phyloP scores from a whole-genome alignment of 148 eudicot species.

The Mesembryanthemum crystallinum region DNA sequence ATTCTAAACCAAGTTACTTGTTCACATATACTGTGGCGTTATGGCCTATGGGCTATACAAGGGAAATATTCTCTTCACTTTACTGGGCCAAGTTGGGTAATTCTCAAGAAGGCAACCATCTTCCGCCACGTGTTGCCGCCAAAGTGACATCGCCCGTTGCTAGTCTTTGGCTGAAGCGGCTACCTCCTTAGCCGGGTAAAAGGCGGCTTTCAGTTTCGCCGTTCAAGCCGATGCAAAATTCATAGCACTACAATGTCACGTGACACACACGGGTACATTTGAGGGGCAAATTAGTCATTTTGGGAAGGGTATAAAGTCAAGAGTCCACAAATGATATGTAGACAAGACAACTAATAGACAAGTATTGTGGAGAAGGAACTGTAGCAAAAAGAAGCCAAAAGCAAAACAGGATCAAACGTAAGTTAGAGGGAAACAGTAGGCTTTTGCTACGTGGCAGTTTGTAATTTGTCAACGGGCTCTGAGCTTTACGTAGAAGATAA shows the following conservation, averaged over 20 bases:
- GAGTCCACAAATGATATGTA: not conserved
- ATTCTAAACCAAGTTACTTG: too few relatives aligned
- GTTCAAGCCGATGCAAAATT: not conserved
- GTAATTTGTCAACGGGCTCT: constrained; percentile 17
- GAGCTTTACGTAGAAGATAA: constrained; percentile 41
- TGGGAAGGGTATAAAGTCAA: too few relatives aligned
- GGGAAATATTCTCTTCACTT: too few relatives aligned
- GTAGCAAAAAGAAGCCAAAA: not conserved
- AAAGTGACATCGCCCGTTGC: constrained; percentile 18
- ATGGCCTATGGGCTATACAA: too few relatives aligned
- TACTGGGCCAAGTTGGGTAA: too few relatives aligned
- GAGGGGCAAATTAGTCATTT: constrained; percentile 1
- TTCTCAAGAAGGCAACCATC: too few relatives aligned
- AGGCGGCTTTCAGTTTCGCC: not conserved
- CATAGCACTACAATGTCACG: too few relatives aligned
- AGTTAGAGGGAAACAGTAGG: constrained; percentile 7
- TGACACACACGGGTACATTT: not conserved
- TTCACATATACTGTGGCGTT: too few relatives aligned
- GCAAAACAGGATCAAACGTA: not conserved
- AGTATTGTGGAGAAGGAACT: constrained; percentile 22
- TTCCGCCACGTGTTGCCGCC: constrained; percentile 31
- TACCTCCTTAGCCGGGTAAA: too few relatives aligned
- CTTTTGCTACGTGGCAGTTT: constrained; percentile 24
- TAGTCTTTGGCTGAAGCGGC: not conserved
- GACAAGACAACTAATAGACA: constrained; percentile 8